Evolutionary conservation across 441 rosid species (phyloP), one percentile per base, ranked within the genome.

Genomic region (Codiaeum variegatum): DNA sequence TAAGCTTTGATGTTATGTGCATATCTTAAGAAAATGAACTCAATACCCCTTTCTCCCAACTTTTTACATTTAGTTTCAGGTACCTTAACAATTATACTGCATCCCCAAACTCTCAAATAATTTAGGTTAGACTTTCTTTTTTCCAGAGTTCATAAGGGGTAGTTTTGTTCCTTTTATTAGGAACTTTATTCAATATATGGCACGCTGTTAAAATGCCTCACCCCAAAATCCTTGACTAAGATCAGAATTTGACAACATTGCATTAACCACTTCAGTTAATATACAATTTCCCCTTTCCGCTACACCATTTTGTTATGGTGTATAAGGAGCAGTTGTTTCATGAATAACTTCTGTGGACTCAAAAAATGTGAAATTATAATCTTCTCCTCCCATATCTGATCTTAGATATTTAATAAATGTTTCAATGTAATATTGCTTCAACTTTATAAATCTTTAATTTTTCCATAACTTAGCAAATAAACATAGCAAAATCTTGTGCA

Each of bases 241-340:
- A 58, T 77, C 23, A 77, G 23, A 61, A 61, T 32, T 13, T 15
- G 42, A 62, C 0, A 62, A 2, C 46, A 62, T 62, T 6, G 29
- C 18, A 38, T 62, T 82, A 73, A 77, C 77, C 71, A 79, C 71
- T 81, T 82, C 79, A 82, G 0, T 42, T 42, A 42, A 15, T 1
- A 42, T 15, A 42, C 0, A 15, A 42, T 42, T 42, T 42, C 12
- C 12, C 2, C 16, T 2, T 42, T 42, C 47, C 12, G 47, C 47
- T 1, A 42, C 4, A 4, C 16, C 16, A 42, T 42, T 42, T 4
- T 42, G 4, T 42, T 42, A 4, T 42, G 47, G 47, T 42, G 47
- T 42, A 2, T 42, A 42, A 42, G 47, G 47, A 4, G 47, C 16
- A 8, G 4, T 42, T 1, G 12, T 4, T 42, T 42, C 16, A 42